phyloP scores from a whole-genome alignment of 2,329 filamentous ascomycete species.

The Verticillium albo-atrum region DNA sequence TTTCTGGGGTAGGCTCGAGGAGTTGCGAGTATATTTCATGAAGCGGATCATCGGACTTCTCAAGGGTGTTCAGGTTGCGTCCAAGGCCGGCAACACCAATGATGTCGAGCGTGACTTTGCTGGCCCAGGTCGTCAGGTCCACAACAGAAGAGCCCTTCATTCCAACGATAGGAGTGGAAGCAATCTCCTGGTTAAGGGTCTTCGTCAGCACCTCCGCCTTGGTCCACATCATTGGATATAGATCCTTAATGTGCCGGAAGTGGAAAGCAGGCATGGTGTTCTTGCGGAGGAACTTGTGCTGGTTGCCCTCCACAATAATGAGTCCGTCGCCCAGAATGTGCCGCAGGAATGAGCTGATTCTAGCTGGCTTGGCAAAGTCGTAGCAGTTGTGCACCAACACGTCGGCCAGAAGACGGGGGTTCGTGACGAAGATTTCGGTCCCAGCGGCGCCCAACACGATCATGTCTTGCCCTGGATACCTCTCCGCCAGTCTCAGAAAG shows the following conservation, averaged over 20 bases:
- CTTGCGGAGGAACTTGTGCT: constrained; percentile 67
- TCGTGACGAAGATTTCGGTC: constrained; percentile 15
- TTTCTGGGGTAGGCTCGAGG: constrained; percentile 39
- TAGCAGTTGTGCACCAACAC: constrained; percentile 44
- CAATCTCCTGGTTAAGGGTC: constrained; percentile 38
- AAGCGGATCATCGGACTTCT: constrained; percentile 31
- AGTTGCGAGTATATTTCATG: constrained; percentile 41
- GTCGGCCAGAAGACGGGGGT: constrained; percentile 25
- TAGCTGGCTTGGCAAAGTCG: constrained; percentile 46
- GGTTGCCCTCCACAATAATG: constrained; percentile 62
- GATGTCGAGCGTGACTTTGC: constrained; percentile 53
- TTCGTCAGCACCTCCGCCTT: constrained; percentile 35
- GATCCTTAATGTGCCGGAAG: constrained; percentile 63
- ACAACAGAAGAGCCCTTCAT: constrained; percentile 8
- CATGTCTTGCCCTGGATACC: constrained; percentile 18
- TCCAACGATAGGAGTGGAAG: background rate
- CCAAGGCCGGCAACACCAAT: constrained; percentile 56
- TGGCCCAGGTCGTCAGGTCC: constrained; percentile 43
- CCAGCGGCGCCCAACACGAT: constrained; percentile 14
- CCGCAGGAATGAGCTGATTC: constrained; percentile 43
- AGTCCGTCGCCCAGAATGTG: constrained; percentile 55
- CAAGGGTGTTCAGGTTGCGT: constrained; percentile 43
- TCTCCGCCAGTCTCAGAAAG: constrained; percentile 17
- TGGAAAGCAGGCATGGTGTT: constrained; percentile 63
- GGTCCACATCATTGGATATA: constrained; percentile 66